Base-by-base conservation (phyloP, 768 basidiomycete species). In the Lyophyllum atratum region DNA sequence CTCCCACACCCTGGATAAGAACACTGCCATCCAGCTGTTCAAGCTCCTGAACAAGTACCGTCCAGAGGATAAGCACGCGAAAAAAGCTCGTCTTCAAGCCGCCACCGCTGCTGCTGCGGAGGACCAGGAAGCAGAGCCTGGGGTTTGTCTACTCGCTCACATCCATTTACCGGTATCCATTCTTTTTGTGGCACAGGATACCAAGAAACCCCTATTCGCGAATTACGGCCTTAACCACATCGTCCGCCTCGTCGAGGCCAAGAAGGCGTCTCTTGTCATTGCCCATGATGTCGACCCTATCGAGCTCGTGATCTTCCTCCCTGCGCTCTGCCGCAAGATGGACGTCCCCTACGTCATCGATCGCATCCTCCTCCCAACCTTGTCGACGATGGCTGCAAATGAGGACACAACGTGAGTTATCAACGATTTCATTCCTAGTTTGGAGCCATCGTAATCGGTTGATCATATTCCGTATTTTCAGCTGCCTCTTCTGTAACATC, bases 211-310 rank as follows among this genome's bases (percentile, higher is more conserved):
- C 56, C 76, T 94, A 56, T 95, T 88, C 74, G 93, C 87, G 73
- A 98, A 98, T 78, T 95, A 93, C 74, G 96, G 96, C 69, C 83
- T 98, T 47, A 98, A 98, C 86, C 96, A 98, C 82, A 84, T 86
- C 64, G 93, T 98, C 64, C 94, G 93, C 58, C 89, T 98, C 70
- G 82, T 94, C 53, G 95, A 99, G 80, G 91, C 92, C 69, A 98
- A 99, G 86, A 98, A 98, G 81, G 95, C 95, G 39, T 84, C 89
- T 43, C 87, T 98, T 58, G 95, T 94, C 76, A 96, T 98, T 64
- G 94, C 92, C 34, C 93, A 98, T 73, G 95, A 98, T 72, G 96
- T 99, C 59, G 96, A 99, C 83, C 96, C 96, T 39, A 97, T 98
- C 62, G 96, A 99, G 79, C 90, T 99, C 67, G 96, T 99, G 63